These are phyloP conservation scores for Lentinula detonsa DNA, from an alignment of 768 basidiomycete species.

Conservation along the genomic window DNA sequence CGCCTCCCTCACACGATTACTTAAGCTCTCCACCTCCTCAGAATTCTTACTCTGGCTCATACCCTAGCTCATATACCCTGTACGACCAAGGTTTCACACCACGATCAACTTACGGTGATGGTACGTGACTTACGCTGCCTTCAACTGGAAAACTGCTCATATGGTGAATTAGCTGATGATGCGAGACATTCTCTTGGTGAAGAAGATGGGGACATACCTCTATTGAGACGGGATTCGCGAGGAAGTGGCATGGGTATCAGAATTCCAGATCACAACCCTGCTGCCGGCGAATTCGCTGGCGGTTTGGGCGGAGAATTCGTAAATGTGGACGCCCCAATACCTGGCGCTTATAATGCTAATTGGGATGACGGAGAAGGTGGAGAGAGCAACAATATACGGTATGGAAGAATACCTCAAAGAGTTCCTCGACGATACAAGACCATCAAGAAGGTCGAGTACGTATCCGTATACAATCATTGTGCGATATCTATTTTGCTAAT, in stretches of 20 bases:
- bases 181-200: conserved; percentile 26
- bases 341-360: conserved; percentile 34
- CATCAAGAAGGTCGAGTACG: conserved; percentile 83
- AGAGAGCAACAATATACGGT: conserved; percentile 64
- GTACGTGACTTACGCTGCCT: conserved; percentile 38
- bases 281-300: conserved; percentile 13
- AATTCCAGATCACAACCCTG: conserved; percentile 19
- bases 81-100: conserved; percentile 11
- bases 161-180: not conserved
- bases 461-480: conserved; percentile 9
- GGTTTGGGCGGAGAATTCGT: conserved; percentile 8
- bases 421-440: conserved; percentile 91
- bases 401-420: conserved; percentile 87
- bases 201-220: conserved; percentile 63
- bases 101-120: conserved; percentile 12
- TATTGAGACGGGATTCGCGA: conserved; percentile 42
- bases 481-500: not conserved
- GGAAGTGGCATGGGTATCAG: conserved; percentile 15
- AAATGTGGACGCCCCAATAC: conserved; percentile 20
- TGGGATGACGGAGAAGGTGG: conserved; percentile 26
- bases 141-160: conserved; percentile 7
- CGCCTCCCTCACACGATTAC: conserved; percentile 3
- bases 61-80: conserved; percentile 12
- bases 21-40: conserved; percentile 8
- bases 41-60: conserved; percentile 6